phyloP scores from a whole-genome alignment of 768 basidiomycete species.

The Cubamyces lactineus region DNA sequence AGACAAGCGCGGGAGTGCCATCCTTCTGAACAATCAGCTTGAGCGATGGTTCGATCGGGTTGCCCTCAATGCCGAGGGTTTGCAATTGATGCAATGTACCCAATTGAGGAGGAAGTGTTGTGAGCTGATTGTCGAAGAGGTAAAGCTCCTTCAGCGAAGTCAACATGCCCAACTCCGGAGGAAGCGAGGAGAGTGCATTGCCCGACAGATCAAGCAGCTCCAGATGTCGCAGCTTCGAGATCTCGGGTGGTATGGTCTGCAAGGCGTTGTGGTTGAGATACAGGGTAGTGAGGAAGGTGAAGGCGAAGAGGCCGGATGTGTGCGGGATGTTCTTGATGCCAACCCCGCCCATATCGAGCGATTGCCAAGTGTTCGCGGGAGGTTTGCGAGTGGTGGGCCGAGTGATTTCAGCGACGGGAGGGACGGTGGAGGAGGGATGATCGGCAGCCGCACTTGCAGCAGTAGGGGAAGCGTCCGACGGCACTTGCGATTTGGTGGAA shows the following conservation, averaged over 20 bases:
- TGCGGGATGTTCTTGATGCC: constrained; percentile 88
- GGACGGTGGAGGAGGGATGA: constrained; percentile 77
- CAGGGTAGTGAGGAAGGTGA: constrained; percentile 91
- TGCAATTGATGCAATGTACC: constrained; percentile 92
- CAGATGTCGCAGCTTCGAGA: constrained; percentile 82
- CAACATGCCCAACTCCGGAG: constrained; percentile 89
- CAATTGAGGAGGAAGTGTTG: constrained; percentile 81
- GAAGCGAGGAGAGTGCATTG: constrained; percentile 77
- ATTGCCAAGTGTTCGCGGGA: constrained; percentile 82
- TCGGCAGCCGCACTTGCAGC: constrained; percentile 43
- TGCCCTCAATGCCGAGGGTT: constrained; percentile 96
- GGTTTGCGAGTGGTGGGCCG: constrained; percentile 66
- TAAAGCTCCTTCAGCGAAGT: constrained; percentile 89
- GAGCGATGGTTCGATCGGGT: constrained; percentile 79
- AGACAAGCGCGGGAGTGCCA: constrained; percentile 87
- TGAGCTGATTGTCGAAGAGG: constrained; percentile 94
- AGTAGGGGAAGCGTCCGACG: constrained; percentile 40
- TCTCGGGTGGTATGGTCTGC: constrained; percentile 75
- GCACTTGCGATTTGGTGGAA: constrained; percentile 19
- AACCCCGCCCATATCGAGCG: constrained; percentile 96
- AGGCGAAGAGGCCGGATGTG: constrained; percentile 74
- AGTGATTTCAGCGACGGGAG: constrained; percentile 69
- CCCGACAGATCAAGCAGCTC: constrained; percentile 91
- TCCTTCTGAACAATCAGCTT: constrained; percentile 90
- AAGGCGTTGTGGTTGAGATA: constrained; percentile 97